Base-by-base conservation (phyloP, 2,329 filamentous ascomycete species). In the Aspergillus pseudoviridinutans region DNA sequence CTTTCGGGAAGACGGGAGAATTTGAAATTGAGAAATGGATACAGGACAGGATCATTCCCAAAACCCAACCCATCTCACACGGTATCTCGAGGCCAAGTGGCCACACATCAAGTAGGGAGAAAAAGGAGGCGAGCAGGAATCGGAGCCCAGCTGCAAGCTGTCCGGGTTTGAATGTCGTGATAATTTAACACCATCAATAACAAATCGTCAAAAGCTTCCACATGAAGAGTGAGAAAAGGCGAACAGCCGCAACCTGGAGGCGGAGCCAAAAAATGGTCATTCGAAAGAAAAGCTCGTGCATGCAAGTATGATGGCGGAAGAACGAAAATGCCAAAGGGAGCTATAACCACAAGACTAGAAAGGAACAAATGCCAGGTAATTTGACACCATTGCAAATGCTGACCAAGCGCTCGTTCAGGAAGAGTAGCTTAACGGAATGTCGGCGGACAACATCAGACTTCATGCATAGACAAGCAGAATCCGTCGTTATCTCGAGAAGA, bases 401-500 rank as follows among this genome's bases (percentile, higher is more conserved):
- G 64, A 68, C 68, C 65, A 72, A 69, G 66, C 66, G 66, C 68
- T 73, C 67, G 70, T 71, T 66, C 68, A 66, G 67, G 58, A 67
- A 67, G 53, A 66, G 58, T 55, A 52, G 63, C 64, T 59, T 65
- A 64, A 62, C 61, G 58, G 56, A 56, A 50, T 58, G 54, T 57
- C 59, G 60, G 57, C 54, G 59, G 59, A 64, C 59, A 64, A 67
- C 63, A 65, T 61, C 59, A 55, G 58, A 60, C 55, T 62, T 68
- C 68, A 70, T 68, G 69, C 65, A 70, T 62, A 62, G 61, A 65
- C 56, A 58, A 64, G 59, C 61, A 58, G 59, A 64, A 62, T 53
- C 63, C 51, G 56, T 59, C 59, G 61, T 74, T 64, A 76, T 71
- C 74, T 69, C 27, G 75, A 74, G 73, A 88, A 97, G 57, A 97